A percentile compares a stretch with the other conserved stretches of the same genome.
These are phyloP conservation scores for Globisporangium apiculatum DNA, from an alignment of 352 stramenopile genomes.

Conservation along the genomic window DNA sequence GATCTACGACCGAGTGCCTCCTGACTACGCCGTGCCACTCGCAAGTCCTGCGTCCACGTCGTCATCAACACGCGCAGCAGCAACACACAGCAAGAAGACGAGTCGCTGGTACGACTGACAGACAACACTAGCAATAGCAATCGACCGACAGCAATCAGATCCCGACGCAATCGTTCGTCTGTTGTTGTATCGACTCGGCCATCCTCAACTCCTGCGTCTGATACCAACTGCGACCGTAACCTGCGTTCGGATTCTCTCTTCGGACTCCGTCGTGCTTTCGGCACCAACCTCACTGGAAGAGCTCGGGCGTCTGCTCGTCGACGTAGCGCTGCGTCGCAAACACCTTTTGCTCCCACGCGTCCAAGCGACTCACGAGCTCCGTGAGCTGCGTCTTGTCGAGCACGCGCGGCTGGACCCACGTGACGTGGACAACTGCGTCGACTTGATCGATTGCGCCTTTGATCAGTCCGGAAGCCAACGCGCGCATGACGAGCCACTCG, in stretches of 20 bases:
- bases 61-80: constrained; percentile 8
- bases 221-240: too few species aligned
- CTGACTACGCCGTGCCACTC: too few species aligned
- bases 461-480: constrained; percentile 94
- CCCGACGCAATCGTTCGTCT: too few species aligned
- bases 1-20: constrained; percentile 2
- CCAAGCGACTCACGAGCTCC: constrained; percentile 65
- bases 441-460: constrained; percentile 92
- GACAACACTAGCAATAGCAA: neutral
- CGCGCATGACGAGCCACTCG: constrained; percentile 98
- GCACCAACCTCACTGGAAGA: constrained; percentile 60
- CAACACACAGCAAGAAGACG: constrained; percentile 23
- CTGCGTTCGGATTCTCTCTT: too few species aligned
- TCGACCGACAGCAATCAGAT: neutral
- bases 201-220: too few species aligned
- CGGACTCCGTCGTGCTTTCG: neutral
- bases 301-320: constrained; percentile 80
- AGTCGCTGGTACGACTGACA: constrained; percentile 51
- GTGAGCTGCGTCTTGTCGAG: constrained; percentile 74
- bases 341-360: constrained; percentile 78
- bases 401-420: constrained; percentile 91
- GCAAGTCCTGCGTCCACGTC: constrained; percentile 9
- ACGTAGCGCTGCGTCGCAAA: constrained; percentile 79
- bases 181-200: too few species aligned
- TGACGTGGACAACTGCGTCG: constrained; percentile 90